Evolutionary conservation across 495 filamentous ascomycete genomes (phyloP).

Genomic region (Penicillium angulare): DNA sequence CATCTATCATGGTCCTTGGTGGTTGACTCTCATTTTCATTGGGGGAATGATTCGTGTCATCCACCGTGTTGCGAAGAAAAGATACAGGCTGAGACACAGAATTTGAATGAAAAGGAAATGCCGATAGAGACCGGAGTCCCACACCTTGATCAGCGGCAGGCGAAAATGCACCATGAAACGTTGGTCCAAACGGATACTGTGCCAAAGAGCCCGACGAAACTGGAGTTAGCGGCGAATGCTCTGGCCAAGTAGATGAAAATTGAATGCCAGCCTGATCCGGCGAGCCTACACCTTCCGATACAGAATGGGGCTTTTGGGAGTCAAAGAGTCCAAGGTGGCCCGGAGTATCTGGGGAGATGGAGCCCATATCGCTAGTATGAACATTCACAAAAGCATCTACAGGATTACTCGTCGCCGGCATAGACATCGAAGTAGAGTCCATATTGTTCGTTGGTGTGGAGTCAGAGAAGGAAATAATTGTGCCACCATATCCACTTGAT

Average conservation of each 20-base stretch:
- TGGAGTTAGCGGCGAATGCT: slow-evolving; percentile 19
- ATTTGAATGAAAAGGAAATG: slow-evolving; percentile 31
- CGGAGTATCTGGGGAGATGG: slow-evolving; percentile 20
- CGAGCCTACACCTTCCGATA: slow-evolving; percentile 20
- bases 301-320: slow-evolving; percentile 25
- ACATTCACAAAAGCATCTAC: slow-evolving; percentile 18
- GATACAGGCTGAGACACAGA: slow-evolving; percentile 36
- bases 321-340: slow-evolving; percentile 23
- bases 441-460: slow-evolving; percentile 5
- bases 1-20: slow-evolving; percentile 1
- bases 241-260: slow-evolving; percentile 24
- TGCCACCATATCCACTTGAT: slow-evolving; percentile 29
- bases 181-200: slow-evolving; percentile 21
- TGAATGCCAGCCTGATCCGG: slow-evolving; percentile 19
- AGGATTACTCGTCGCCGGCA: slow-evolving; percentile 10
- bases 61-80: slow-evolving; percentile 33
- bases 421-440: slow-evolving; percentile 9
- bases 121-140: slow-evolving; percentile 29
- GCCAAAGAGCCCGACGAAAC: slow-evolving; percentile 12
- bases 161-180: slow-evolving; percentile 22
- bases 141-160: slow-evolving; percentile 29
- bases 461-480: slow-evolving; percentile 21
- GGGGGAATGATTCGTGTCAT: slow-evolving; percentile 10
- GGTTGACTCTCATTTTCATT: slow-evolving; percentile 9
- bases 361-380: slow-evolving; percentile 10